A percentile compares a stretch with the other conserved stretches of the same genome.
Evolutionary conservation across 768 basidiomycete species (phyloP).

Genomic region (Pulveroboletus sp.): DNA sequence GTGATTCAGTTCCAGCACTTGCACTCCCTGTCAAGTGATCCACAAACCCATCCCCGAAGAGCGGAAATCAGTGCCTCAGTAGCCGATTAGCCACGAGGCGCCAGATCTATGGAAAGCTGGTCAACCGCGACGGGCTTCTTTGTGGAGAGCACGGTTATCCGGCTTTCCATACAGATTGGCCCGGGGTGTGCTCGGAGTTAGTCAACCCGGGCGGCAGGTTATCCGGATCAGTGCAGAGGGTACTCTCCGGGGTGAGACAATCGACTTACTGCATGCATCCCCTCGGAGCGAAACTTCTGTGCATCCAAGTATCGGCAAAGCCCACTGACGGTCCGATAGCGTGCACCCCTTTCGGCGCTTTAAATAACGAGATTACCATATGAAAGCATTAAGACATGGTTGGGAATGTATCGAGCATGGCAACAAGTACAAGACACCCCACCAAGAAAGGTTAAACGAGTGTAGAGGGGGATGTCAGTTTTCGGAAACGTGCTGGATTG

Average conservation of each 20-base stretch:
- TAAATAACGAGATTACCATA: slow-evolving; percentile 33
- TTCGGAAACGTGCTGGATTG: slow-evolving; percentile 22
- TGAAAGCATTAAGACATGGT: slow-evolving; percentile 35
- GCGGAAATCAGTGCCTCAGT: slow-evolving; percentile 2
- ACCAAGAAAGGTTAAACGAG: slow-evolving; percentile 29
- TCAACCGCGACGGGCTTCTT: no score
- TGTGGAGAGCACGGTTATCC: no score
- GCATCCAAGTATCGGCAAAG: slow-evolving; percentile 7
- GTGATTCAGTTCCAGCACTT: slow-evolving; percentile 11
- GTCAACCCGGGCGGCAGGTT: not conserved
- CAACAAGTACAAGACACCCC: slow-evolving; percentile 32
- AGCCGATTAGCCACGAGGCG: slow-evolving; percentile 10
- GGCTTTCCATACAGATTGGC: no score
- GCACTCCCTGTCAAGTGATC: not conserved
- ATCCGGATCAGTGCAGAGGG: slow-evolving; percentile 4
- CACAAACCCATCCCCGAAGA: slow-evolving; percentile 6
- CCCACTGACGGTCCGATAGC: slow-evolving; percentile 7
- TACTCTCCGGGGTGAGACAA: not conserved
- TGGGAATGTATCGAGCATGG: slow-evolving; percentile 33
- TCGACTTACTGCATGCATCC: slow-evolving; percentile 11
- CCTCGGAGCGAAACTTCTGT: slow-evolving; percentile 7
- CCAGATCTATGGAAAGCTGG: no score
- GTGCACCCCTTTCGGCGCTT: slow-evolving; percentile 14
- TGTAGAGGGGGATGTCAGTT: slow-evolving; percentile 27
- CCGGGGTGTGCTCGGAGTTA: slow-evolving; percentile 10